Base-by-base conservation (phyloP, 2,329 filamentous ascomycete species). In the Clathrospora elynae region DNA sequence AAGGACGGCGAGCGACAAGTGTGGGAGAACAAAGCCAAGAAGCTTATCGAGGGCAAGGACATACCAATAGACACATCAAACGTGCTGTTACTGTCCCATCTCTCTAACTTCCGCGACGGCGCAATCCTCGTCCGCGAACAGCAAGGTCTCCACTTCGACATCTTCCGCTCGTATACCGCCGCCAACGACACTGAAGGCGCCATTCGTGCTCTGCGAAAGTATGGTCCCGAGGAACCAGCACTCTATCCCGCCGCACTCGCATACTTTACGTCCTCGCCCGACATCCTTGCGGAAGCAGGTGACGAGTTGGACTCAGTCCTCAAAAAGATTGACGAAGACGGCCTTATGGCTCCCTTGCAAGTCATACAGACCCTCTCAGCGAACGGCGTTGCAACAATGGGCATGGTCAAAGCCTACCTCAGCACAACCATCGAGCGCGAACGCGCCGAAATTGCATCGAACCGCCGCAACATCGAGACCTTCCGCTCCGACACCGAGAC, bases 71-170 rank as follows among this genome's bases (percentile, higher is more conserved):
- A 96, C 60, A 93, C 90, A 51, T 96, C 93, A 2, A 96, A 95
- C 59, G 89, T 99, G 10, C 80, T 99, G 0, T 78, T 99, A 0
- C 79, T 99, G 2, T 99, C 95, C 1, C 90, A 97, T 62, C 77
- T 99, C 3, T 91, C 91, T 3, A 83, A 90, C 57, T 99, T 97
- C 74, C 80, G 82, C 30, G 90, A 95, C 61, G 93, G 93, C 12
- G 96, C 90, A 0, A 89, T 90, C 2, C 81, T 99, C 2, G 91
- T 99, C 41, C 88, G 91, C 55, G 93, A 99, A 73, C 89, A 96
- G 64, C 89, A 95, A 46, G 90, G 91, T 13, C 80, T 99, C 2
- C 81, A 89, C 28, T 93, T 91, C 42, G 93, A 99, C 70, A 97
- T 99, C 46, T 97, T 99, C 75, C 86, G 93, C 34, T 96, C 92